phyloP scores from a whole-genome alignment of 192 early-diverging fungal genomes.

The Cetraspora pellucida region DNA sequence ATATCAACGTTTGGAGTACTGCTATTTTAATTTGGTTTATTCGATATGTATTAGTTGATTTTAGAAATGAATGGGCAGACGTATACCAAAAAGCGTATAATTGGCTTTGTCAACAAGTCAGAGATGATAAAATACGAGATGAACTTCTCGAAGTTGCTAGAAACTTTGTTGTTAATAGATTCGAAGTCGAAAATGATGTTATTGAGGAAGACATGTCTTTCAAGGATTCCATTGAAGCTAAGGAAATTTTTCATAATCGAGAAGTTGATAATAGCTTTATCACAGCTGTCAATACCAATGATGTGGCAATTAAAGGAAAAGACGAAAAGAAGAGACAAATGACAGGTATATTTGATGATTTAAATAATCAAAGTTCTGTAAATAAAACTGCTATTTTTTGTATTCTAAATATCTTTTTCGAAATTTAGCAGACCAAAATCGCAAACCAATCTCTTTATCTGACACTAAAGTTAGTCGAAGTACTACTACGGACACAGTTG shows the following conservation, averaged over 20 bases:
- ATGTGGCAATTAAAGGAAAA: too few relatives aligned
- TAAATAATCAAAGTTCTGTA: too few relatives aligned
- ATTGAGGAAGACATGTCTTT: too few relatives aligned
- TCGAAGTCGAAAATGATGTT: slow-evolving; percentile 25
- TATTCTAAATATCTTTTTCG: too few relatives aligned
- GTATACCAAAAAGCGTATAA: neutral
- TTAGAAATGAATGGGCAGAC: slow-evolving; percentile 19
- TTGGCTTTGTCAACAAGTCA: slow-evolving; percentile 18
- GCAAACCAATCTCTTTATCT: neutral
- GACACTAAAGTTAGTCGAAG: neutral
- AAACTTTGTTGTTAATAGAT: slow-evolving; percentile 5
- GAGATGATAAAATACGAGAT: neutral
- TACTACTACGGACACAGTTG: neutral
- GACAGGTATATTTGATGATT: too few relatives aligned
- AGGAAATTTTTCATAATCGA: too few relatives aligned
- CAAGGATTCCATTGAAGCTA: too few relatives aligned
- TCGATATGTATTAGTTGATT: slow-evolving; percentile 18
- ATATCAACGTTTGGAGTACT: neutral
- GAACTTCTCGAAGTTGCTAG: slow-evolving; percentile 25
- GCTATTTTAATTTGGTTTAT: slow-evolving; percentile 27
- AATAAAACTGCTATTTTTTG: too few relatives aligned
- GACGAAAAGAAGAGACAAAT: too few relatives aligned
- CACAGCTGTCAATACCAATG: too few relatives aligned
- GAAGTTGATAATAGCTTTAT: too few relatives aligned
- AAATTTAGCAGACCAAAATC: neutral